phyloP scores from a whole-genome alignment of 371 early-diverging fungal species.

The Mucor saturninus region DNA sequence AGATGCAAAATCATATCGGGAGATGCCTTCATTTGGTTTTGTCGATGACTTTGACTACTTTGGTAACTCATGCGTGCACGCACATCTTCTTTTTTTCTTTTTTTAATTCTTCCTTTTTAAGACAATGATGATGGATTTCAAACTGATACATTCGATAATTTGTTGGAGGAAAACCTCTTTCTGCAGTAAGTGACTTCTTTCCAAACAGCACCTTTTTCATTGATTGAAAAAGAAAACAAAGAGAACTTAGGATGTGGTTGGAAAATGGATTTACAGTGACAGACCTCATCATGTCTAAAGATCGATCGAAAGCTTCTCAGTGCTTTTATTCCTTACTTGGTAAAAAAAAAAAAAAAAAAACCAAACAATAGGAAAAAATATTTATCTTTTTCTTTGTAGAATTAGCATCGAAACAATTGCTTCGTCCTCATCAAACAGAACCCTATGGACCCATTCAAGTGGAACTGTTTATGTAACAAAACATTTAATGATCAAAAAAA shows the following conservation, averaged over 20 bases:
- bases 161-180: too few relatives aligned
- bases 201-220: too few relatives aligned
- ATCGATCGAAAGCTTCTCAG: neutral
- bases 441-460: slow-evolving; percentile 15
- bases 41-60: neutral
- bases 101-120: neutral
- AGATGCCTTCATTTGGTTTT: neutral
- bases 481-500: neutral
- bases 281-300: slow-evolving; percentile 4
- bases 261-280: neutral
- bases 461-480: neutral
- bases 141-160: neutral
- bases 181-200: too few relatives aligned
- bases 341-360: neutral
- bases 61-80: neutral
- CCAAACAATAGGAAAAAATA: neutral
- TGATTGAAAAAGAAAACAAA: neutral
- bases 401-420: slow-evolving; percentile 9
- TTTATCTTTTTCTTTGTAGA: slow-evolving; percentile 3
- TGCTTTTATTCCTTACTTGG: slow-evolving; percentile 13
- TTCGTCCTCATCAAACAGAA: slow-evolving; percentile 1
- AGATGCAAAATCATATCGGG: neutral
- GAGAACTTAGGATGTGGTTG: neutral
- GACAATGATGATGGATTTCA: neutral
- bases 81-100: neutral